Evolutionary conservation across 306 rosid species (phyloP).

Genomic region (Potentilla sterilis): DNA sequence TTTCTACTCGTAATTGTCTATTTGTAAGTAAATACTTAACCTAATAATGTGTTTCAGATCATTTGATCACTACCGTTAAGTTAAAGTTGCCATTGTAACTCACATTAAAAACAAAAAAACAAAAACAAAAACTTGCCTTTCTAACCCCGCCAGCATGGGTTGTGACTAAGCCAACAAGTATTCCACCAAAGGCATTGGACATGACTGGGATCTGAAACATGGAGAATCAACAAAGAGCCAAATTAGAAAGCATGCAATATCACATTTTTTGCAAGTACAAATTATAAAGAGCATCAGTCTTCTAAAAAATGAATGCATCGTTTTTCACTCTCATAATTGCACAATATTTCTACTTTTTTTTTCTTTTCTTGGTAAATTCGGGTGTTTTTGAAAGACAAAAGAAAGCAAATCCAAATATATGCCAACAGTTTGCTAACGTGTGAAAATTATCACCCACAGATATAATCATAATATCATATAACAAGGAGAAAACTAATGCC

Average conservation of each 20-base stretch:
- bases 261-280: neutral
- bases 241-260: neutral
- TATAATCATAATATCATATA: neutral
- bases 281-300: neutral
- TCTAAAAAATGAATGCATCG: neutral
- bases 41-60: conserved; percentile 2
- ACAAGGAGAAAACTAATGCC: neutral
- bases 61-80: conserved; percentile 9
- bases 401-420: neutral
- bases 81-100: conserved; percentile 65
- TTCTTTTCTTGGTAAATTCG: neutral
- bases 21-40: neutral
- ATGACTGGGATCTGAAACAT: conserved; percentile 78
- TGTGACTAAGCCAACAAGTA: conserved; percentile 91
- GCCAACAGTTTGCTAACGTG: neutral
- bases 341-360: neutral
- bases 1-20: conserved; percentile 13
- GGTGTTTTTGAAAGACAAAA: neutral
- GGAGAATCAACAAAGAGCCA: conserved; percentile 8
- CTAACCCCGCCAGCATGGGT: conserved; percentile 93
- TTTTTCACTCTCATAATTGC: neutral
- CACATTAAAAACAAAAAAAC: neutral
- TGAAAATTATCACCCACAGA: neutral
- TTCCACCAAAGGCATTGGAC: conserved; percentile 88
- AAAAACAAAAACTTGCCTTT: conserved; percentile 50